phyloP scores from a whole-genome alignment of 257 asterid species.

The Lithospermum erythrorhizon region DNA sequence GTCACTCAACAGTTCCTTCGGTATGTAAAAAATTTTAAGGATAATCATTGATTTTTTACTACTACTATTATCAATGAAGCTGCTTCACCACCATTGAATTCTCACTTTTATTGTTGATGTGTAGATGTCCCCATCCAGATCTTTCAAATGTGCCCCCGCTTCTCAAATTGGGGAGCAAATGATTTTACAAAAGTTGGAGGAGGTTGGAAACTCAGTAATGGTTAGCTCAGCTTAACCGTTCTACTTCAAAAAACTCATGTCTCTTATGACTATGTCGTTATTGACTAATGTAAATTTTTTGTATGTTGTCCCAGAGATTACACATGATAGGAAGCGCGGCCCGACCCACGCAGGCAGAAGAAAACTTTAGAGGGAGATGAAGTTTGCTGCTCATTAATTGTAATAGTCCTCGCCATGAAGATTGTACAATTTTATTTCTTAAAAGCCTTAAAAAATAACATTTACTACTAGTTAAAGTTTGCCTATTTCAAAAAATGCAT shows the following conservation, averaged over 20 bases:
- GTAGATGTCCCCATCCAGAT: slow-evolving; percentile 45
- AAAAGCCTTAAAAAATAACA: no score
- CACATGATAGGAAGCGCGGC: slow-evolving; percentile 58
- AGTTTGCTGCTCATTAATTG: no score
- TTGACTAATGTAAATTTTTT: not conserved
- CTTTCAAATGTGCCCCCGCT: slow-evolving; percentile 20
- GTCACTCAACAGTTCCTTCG: slow-evolving; percentile 31
- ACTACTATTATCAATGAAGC: slow-evolving; percentile 1
- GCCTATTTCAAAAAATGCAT: no score
- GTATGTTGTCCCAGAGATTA: slow-evolving; percentile 48
- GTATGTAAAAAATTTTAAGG: slow-evolving; percentile 20
- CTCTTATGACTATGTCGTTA: not conserved
- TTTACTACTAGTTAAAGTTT: no score
- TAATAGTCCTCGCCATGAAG: no score
- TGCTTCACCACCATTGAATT: not conserved
- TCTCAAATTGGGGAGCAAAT: slow-evolving; percentile 31
- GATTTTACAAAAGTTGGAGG: slow-evolving; percentile 53
- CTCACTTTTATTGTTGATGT: slow-evolving; percentile 8
- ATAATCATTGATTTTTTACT: not conserved
- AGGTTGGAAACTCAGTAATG: slow-evolving; percentile 69
- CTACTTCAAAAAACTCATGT: not conserved
- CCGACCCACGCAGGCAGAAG: no score
- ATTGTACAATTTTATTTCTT: no score
- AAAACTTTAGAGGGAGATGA: not conserved
- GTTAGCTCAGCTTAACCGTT: slow-evolving; percentile 23